phyloP scores from a whole-genome alignment of 1,139 yeast species.

The Keqinozyma sinolaborantium region DNA sequence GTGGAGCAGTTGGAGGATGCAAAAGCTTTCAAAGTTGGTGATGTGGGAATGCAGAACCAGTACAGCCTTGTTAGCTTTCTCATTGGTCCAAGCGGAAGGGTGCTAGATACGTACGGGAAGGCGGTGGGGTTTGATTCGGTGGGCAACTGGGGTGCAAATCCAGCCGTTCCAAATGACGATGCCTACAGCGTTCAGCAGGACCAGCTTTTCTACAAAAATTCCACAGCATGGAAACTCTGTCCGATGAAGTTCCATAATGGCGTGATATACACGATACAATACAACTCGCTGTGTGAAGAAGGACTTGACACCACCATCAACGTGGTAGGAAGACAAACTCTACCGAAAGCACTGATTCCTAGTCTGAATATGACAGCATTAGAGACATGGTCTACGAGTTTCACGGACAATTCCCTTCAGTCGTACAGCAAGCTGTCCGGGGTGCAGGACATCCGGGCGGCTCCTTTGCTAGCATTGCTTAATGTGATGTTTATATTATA shows the following conservation, averaged over 20 bases:
- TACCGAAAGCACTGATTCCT: too few species aligned
- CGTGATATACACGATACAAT: constrained; percentile 4
- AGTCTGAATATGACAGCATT: too few species aligned
- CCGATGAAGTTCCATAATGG: constrained; percentile 3
- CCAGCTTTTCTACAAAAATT: constrained; percentile 4
- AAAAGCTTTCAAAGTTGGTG: constrained; percentile 7
- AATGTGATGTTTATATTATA: too few species aligned
- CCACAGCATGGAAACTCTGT: constrained; percentile 8
- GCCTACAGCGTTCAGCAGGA: constrained; percentile 7
- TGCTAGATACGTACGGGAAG: constrained; percentile 2
- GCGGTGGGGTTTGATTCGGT: constrained; percentile 6
- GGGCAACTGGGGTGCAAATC: constrained; percentile 7
- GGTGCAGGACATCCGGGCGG: too few species aligned
- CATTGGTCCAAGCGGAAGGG: constrained; percentile 8
- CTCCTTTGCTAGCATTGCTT: too few species aligned
- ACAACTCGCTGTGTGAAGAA: constrained; percentile 4
- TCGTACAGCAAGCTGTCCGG: too few species aligned
- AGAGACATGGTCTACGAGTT: too few species aligned
- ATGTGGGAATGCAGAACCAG: constrained; percentile 2
- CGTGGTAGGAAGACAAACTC: constrained; percentile 2
- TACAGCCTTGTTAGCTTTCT: constrained; percentile 5
- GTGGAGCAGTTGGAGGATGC: constrained; percentile 5
- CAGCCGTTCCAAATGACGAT: background rate
- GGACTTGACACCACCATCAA: constrained; percentile 5
- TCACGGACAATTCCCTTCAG: too few species aligned